Conservation (phyloP, 73 alveolate genomes). For the Durusdinium trenchii region DNA sequence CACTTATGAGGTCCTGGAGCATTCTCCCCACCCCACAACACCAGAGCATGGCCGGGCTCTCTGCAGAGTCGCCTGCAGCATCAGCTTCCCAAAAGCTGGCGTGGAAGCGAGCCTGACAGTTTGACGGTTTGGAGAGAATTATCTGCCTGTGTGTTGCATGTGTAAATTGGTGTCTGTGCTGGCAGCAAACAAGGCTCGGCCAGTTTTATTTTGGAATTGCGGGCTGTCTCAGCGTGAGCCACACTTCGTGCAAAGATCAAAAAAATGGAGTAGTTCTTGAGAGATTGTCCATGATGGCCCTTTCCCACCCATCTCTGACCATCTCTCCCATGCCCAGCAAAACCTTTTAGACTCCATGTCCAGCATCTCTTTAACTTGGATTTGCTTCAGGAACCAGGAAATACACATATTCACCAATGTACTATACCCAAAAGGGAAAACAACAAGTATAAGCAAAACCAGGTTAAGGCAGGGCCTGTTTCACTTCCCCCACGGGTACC, state of each 20-base stretch:
- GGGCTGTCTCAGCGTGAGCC: neutral
- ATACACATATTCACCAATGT: neutral
- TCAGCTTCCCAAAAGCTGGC: conserved; percentile 84
- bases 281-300: neutral
- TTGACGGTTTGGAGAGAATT: too few species aligned
- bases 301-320: too few species aligned
- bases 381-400: neutral
- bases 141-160: too few species aligned
- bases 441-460: too few species aligned
- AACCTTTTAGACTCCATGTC: neutral
- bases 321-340: too few species aligned
- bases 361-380: neutral
- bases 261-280: neutral
- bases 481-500: neutral
- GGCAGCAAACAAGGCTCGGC: too few species aligned
- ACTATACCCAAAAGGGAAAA: too few species aligned
- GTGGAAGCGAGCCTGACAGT: conserved; percentile 58
- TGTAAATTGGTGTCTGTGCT: too few species aligned
- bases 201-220: neutral
- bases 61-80: conserved; percentile 27
- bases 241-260: neutral
- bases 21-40: too few species aligned
- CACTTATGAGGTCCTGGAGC: too few species aligned
- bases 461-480: too few species aligned
- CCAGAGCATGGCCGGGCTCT: too few species aligned